Conservation (phyloP, 306 rosid species). For the Mucuna pruriens region DNA sequence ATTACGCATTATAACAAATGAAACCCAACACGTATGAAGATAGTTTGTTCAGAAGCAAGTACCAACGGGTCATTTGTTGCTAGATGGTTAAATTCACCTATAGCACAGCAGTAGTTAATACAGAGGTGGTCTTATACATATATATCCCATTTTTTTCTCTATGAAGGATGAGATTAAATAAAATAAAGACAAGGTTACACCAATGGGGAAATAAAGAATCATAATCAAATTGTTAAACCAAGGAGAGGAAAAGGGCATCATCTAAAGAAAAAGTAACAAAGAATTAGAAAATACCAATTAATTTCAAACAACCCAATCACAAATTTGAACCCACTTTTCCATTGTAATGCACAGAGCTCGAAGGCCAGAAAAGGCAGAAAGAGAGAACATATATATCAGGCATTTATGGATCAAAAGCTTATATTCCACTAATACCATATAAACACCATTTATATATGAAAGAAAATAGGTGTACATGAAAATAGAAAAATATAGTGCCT, state of each 20-base stretch:
- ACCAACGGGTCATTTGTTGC: background rate
- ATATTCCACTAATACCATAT: slow-evolving; percentile 10
- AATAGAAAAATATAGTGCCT: slow-evolving; percentile 39
- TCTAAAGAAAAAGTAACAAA: background rate
- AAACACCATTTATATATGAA: slow-evolving; percentile 37
- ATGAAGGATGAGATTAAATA: too few relatives aligned
- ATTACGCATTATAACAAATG: background rate
- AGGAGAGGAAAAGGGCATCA: background rate
- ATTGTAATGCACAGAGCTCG: background rate
- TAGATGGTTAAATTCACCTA: too few relatives aligned
- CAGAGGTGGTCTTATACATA: background rate
- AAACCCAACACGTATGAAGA: background rate
- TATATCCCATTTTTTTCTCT: too few relatives aligned
- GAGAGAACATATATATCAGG: background rate
- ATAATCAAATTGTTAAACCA: background rate
- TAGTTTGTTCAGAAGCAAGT: background rate
- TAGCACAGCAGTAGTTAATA: background rate
- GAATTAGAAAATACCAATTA: background rate
- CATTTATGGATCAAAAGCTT: background rate
- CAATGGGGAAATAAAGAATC: background rate
- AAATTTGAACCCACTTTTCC: background rate
- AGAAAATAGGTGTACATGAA: slow-evolving; percentile 38
- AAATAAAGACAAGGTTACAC: background rate
- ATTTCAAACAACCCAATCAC: background rate
- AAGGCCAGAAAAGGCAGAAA: background rate